Evolutionary conservation across 2,329 filamentous ascomycete species (phyloP), one percentile per base, ranked within the genome.

Genomic region (Penicillium sclerotigenum): DNA sequence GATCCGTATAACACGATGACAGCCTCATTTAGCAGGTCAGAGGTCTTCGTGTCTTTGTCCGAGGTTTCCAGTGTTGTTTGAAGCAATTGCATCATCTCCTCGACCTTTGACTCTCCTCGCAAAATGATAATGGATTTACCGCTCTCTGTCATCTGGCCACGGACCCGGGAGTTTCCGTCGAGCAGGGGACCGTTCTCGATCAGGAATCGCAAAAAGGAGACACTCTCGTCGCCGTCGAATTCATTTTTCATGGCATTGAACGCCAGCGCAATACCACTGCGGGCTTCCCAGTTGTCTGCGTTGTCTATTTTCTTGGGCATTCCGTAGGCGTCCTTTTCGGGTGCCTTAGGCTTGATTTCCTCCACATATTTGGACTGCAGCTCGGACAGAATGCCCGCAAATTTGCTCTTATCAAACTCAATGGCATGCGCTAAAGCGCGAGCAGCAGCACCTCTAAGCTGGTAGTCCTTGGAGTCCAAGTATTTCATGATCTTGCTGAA

Each of bases 1-100:
- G 95, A 93, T 71, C 94, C 94, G 67, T 99, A 99, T 72, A 99
- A 88, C 65, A 99, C 94, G 65, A 99, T 92, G 50, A 99, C 92
- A 18, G 95, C 94, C 75, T 99, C 94, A 65, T 97, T 97, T 60
- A 97, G 89, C 57, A 91, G 85, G 73, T 99, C 95, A 18, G 90
- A 87, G 52, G 87, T 85, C 63, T 92, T 86, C 0, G 87, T 91
- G 55, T 86, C 88, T 70, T 88, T 90, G 71, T 94, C 90, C 3
- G 91, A 89, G 3, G 86, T 87, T 69, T 93, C 91, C n/a, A 99
- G 80, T 0, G 90, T 91, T 24, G 82, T 83, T 73, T 99, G 94
- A 68, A 97, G 95, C 14, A 93, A 86, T 67, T 88, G 85, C 92
- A 99, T 99, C 52, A 99, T 79, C 62, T 88, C 85, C 68, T 97